These are phyloP conservation scores for Forsythia viridissima DNA, from an alignment of 257 asterid genomes.

Conservation along the genomic window DNA sequence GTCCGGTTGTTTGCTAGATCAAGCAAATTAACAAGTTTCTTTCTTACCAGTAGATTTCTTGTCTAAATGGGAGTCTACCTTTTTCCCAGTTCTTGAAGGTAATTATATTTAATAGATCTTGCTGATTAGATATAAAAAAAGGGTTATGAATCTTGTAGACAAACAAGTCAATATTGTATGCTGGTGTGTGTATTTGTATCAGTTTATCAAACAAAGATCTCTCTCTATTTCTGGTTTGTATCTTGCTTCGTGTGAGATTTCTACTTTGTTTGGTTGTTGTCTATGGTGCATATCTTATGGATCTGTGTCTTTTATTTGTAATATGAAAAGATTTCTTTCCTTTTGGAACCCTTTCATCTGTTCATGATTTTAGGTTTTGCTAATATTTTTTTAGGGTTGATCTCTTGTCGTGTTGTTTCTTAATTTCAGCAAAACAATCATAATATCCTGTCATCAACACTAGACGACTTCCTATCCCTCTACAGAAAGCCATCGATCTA, in stretches of 20 bases:
- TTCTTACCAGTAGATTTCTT: not conserved
- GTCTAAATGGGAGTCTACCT: not conserved
- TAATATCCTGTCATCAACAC: too few relatives aligned
- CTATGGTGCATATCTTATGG: slow-evolving; percentile 2
- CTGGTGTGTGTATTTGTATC: not conserved
- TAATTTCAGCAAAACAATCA: too few relatives aligned
- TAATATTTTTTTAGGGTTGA: not conserved
- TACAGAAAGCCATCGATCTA: too few relatives aligned
- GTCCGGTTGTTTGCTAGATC: slow-evolving; percentile 47
- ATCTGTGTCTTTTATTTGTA: slow-evolving; percentile 20
- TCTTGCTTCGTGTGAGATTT: not conserved
- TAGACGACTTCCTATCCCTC: too few relatives aligned
- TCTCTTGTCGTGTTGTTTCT: not conserved
- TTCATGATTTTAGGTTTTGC: not conserved
- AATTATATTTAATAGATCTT: slow-evolving; percentile 23
- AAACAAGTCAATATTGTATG: not conserved
- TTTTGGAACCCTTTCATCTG: not conserved
- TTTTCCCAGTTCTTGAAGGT: not conserved
- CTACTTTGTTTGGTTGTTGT: slow-evolving; percentile 7
- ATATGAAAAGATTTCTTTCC: slow-evolving; percentile 7
- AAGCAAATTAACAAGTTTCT: not conserved
- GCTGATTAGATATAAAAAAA: not conserved
- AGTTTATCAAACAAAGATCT: slow-evolving; percentile 13
- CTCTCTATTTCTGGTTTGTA: not conserved
- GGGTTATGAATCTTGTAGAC: not conserved